Evolutionary conservation across 78 protist genomes (phyloP).

Genomic region (Emiliania huxleyi): DNA sequence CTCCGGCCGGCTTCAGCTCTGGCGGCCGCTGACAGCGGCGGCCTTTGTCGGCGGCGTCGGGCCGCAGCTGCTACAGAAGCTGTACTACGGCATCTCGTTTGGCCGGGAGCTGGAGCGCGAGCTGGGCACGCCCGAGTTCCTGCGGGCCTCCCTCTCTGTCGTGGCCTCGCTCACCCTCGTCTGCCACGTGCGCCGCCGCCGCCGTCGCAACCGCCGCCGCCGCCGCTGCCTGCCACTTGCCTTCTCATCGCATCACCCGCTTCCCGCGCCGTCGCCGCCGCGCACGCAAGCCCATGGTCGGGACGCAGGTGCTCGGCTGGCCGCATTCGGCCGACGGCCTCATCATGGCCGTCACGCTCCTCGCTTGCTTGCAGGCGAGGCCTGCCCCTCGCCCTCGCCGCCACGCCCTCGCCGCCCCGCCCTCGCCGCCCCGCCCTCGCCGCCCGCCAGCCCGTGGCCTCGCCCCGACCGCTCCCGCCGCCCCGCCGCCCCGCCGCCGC

Average conservation of each 20-base stretch:
- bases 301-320: conserved; percentile 14
- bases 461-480: no score
- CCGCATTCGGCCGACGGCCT: neutral
- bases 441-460: no score
- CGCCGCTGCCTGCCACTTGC: no score
- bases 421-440: no score
- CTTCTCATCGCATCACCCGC: no score
- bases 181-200: no score
- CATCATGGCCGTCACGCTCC: neutral
- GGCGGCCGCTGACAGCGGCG: conserved; percentile 20
- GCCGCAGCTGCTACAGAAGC: neutral
- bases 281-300: no score
- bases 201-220: no score
- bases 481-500: no score
- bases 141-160: neutral
- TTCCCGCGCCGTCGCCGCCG: no score
- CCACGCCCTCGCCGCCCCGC: no score
- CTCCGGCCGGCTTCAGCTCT: neutral
- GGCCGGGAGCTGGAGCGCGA: neutral
- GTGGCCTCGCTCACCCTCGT: neutral
- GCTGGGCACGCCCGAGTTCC: neutral
- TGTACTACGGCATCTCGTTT: neutral
- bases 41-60: neutral
- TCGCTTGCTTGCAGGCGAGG: neutral
- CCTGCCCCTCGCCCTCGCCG: no score